Evolutionary conservation across 1,284 basidiomycete species (phyloP).

Genomic region (Sutorius eximius): DNA sequence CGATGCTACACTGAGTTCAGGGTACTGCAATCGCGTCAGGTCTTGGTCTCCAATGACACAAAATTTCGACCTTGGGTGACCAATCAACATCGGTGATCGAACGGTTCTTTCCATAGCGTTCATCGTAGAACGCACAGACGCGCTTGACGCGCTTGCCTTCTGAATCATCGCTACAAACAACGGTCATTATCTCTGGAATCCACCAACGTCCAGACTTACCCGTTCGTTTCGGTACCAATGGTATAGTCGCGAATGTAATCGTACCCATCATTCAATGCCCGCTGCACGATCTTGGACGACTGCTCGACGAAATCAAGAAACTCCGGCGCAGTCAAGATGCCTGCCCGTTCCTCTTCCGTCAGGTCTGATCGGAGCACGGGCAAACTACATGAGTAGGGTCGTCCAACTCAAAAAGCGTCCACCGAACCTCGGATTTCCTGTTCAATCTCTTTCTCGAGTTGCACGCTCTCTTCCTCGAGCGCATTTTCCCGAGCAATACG

Average conservation of each 20-base stretch:
- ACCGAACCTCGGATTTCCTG: constrained; percentile 72
- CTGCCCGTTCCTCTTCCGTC: constrained; percentile 78
- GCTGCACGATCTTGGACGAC: constrained; percentile 92
- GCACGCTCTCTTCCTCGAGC: constrained; percentile 76
- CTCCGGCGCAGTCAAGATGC: constrained; percentile 82
- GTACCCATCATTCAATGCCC: constrained; percentile 94
- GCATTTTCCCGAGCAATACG: constrained; percentile 74
- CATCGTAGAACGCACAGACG: constrained; percentile 87
- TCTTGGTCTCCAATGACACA: not conserved
- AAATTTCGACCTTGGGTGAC: constrained; percentile 80
- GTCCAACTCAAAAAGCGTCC: not conserved
- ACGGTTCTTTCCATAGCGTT: constrained; percentile 84
- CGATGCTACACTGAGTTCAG: constrained; percentile 90
- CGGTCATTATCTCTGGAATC: constrained; percentile 2
- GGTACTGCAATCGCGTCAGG: constrained; percentile 61
- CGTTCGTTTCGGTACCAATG: constrained; percentile 73
- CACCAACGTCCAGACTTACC: constrained; percentile 45
- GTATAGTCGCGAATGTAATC: constrained; percentile 97
- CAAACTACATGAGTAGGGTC: constrained; percentile 1
- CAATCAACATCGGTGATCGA: constrained; percentile 97
- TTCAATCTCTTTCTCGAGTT: constrained; percentile 79
- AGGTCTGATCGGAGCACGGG: constrained; percentile 55
- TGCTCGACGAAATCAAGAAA: constrained; percentile 93
- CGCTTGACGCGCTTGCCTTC: constrained; percentile 87
- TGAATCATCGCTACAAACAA: constrained; percentile 69